These are phyloP conservation scores for Pseudogymnoascus sp. DNA, from an alignment of 2,329 filamentous ascomycete genomes.

Conservation along the genomic window DNA sequence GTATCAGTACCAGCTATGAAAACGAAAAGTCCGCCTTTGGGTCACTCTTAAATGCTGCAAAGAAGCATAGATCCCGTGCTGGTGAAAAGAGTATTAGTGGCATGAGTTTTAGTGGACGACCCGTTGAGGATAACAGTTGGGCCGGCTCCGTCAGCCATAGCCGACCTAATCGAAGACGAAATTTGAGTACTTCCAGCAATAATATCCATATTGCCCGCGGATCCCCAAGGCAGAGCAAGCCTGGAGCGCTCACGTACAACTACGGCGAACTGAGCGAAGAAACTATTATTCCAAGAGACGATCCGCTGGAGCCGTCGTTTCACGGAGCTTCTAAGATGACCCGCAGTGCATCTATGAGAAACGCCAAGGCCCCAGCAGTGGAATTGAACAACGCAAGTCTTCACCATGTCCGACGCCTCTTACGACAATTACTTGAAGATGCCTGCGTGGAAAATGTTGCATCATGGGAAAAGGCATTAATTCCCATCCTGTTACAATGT, in stretches of 20 bases:
- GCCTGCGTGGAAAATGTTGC: slow-evolving; percentile 61
- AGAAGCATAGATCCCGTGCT: slow-evolving; percentile 63
- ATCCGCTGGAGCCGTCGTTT: slow-evolving; percentile 15
- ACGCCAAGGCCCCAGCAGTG: slow-evolving; percentile 63
- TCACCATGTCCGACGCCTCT: slow-evolving; percentile 76
- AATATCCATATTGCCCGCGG: slow-evolving; percentile 55
- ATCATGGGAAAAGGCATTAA: slow-evolving; percentile 82
- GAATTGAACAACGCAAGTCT: slow-evolving; percentile 84
- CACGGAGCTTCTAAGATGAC: slow-evolving; percentile 42
- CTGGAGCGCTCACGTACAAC: slow-evolving; percentile 34
- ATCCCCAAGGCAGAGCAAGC: slow-evolving; percentile 57
- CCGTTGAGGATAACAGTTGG: slow-evolving; percentile 53
- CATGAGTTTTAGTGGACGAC: slow-evolving; percentile 59
- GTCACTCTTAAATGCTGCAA: slow-evolving; percentile 62
- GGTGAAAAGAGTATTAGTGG: slow-evolving; percentile 70
- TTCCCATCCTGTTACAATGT: slow-evolving; percentile 83
- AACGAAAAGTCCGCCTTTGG: slow-evolving; percentile 65
- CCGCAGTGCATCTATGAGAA: slow-evolving; percentile 77
- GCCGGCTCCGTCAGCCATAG: slow-evolving; percentile 50
- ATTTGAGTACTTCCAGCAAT: slow-evolving; percentile 75
- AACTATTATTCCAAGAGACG: slow-evolving; percentile 16
- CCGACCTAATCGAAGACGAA: slow-evolving; percentile 63
- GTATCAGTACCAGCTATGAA: slow-evolving; percentile 59
- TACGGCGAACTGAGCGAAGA: slow-evolving; percentile 30
- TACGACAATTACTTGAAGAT: slow-evolving; percentile 77